phyloP scores from a whole-genome alignment of 2,329 filamentous ascomycete species.

The Aspergillus chevalieri region DNA sequence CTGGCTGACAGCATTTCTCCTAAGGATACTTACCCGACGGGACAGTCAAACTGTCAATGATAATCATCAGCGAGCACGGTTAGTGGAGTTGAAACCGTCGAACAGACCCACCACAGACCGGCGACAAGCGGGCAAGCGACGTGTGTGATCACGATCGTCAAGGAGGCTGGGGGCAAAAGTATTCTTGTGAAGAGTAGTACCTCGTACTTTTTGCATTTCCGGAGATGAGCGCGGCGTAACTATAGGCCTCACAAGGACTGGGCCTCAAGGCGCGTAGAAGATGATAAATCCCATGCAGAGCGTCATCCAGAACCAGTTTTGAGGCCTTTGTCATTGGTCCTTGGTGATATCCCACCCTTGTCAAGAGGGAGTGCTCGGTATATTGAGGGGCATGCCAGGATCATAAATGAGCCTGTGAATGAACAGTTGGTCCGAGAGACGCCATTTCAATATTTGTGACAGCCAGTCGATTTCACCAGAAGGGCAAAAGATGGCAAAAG shows the following conservation, averaged over 20 bases:
- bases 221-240: background rate
- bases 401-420: background rate
- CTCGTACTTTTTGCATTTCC: background rate
- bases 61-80: background rate
- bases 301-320: background rate
- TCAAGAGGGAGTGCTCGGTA: background rate
- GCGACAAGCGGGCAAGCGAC: background rate
- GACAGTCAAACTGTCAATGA: background rate
- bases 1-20: slow-evolving; percentile 12
- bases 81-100: background rate
- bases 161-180: background rate
- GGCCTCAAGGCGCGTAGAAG: background rate
- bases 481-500: background rate
- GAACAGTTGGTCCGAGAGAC: background rate
- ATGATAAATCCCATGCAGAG: background rate
- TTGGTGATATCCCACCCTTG: background rate
- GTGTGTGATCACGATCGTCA: background rate
- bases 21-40: background rate
- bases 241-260: background rate
- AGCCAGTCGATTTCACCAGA: background rate
- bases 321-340: background rate
- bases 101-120: background rate
- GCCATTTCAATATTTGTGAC: background rate
- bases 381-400: background rate
- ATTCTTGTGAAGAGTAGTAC: too few species aligned